Percentiles rank a stretch among this genome's conserved stretches.
Conservation (phyloP, 1,284 basidiomycete genomes). For the Boletus sp. region DNA sequence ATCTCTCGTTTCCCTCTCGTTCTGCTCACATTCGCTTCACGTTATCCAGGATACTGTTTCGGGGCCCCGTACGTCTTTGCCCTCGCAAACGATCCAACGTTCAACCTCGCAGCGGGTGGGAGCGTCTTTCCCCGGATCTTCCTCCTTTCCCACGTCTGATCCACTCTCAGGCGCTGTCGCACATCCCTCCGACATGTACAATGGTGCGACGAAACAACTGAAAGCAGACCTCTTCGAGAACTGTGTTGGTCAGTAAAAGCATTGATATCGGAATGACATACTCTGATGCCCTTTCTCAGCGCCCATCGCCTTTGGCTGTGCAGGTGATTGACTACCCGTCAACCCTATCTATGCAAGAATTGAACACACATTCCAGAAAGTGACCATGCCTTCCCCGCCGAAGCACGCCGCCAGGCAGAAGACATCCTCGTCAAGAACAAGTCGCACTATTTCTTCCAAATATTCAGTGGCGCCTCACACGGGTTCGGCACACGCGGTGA, state of each 20-base stretch:
- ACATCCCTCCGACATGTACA: slow-evolving; percentile 43
- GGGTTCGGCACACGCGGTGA: slow-evolving; percentile 34
- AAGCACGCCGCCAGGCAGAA: slow-evolving; percentile 30
- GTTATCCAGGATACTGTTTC: slow-evolving; percentile 54
- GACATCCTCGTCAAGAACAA: slow-evolving; percentile 33
- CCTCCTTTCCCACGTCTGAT: not conserved
- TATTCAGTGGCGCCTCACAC: slow-evolving; percentile 33
- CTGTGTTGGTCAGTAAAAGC: slow-evolving; percentile 41
- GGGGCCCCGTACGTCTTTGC: slow-evolving; percentile 53
- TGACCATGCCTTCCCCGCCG: slow-evolving; percentile 29
- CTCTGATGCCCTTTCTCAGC: slow-evolving; percentile 33
- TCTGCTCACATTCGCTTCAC: not conserved
- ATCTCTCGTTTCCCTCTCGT: not conserved
- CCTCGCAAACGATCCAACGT: slow-evolving; percentile 40
- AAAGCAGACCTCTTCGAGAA: slow-evolving; percentile 48
- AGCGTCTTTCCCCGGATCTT: not conserved
- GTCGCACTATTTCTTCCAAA: slow-evolving; percentile 33
- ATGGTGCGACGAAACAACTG: slow-evolving; percentile 32
- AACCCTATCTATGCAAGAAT: slow-evolving; percentile 26
- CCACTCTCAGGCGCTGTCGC: slow-evolving; percentile 47
- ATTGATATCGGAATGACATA: not conserved
- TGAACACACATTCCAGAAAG: slow-evolving; percentile 41
- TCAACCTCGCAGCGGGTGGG: slow-evolving; percentile 46
- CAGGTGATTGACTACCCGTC: slow-evolving; percentile 39
- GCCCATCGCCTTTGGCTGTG: slow-evolving; percentile 52